Evolutionary conservation across 495 filamentous ascomycete genomes (phyloP), one percentile per base, ranked within the genome.

Genomic region (Tuber umbilicatum): DNA sequence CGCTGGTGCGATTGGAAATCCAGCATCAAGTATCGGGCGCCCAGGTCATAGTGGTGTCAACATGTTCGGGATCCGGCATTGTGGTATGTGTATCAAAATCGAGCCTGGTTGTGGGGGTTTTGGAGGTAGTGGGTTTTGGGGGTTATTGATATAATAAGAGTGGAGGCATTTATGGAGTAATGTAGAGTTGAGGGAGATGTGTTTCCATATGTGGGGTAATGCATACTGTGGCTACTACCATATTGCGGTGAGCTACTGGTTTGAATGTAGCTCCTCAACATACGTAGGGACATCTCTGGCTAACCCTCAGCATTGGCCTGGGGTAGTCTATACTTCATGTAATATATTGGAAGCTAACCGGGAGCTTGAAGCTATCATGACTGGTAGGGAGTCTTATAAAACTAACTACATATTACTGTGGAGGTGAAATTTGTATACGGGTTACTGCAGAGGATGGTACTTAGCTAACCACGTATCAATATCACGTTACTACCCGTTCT

Each of bases 31-130:
- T 64, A 64, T 17, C 27, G 27, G 14, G 27, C 27, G 12, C 31
- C 12, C 55, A 35, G 3, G 55, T 1, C 4, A 14, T 64, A 6
- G 27, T 64, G 55, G 55, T 64, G 55, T 64, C 5, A 64, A 14
- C 4, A 17, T 31, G 10, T 64, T 35, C 14, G 55, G 55, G 55
- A 35, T 64, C 55, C 55, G 31, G 27, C 27, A 64, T 64, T 35
- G 55, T 64, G 55, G 55, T 12, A 35, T 64, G 55, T 64, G 55
- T 64, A 35, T 64, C 55, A 64, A 64, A 64, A 64, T 35, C 16
- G 27, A 35, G 55, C 55, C 55, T 7, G 27, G 14, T 17, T 64
- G 55, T 64, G 55, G 55, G 55, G 55, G 55, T 64, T 35, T 31
- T 31, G 27, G 27, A 9, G 23, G 7, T 10, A 27, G n/a, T 60